Base-by-base conservation (phyloP, 768 basidiomycete species). In the Cantharellus cinnabarinus region DNA sequence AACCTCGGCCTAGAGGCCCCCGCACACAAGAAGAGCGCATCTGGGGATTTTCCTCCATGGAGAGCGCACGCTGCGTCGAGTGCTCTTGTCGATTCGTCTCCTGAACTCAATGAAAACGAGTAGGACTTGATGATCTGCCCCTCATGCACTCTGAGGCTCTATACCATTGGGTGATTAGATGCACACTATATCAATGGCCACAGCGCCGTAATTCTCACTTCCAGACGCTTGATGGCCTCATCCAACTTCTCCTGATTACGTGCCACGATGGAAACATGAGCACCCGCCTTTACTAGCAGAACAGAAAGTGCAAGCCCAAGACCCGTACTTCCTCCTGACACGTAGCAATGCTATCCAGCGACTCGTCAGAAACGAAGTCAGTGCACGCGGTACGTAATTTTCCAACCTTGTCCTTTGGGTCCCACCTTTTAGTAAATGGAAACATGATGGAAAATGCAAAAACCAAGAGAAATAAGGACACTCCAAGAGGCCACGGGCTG, bases 191-290 rank as follows among this genome's bases (percentile, higher is more conserved):
- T 10, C 38, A 37, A 7, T 37, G 52, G 52, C 7, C 1, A 54
- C 7, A 54, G 35, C 52, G 14, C 10, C 52, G 7, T 10, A 10
- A 54, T 10, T 10, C 52, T 54, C 52, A 54, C 89, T 75, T 90
- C 81, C 37, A 93, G 68, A 50, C 76, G 70, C 40, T 68, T 70
- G 34, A 85, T 65, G 0, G 88, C 85, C 14, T 69, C 71, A 58
- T 79, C 75, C 5, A 91, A 70, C 60, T 77, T 80, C 51, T 72
- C 72, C 64, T 83, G 74, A 57, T 83, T 80, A 7, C 89, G 75
- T 4, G 89, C 89, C 5, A 93, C 83, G 61, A 93, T 88, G 4
- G 85, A 87, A 2, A 93, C 82, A 62, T 88, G 76, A 0, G 89
- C 88, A 0, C 91, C 90, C 60, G 73, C 73, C 61, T 72, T 70